Base-by-base conservation (phyloP, 805 yeast genomes). In the Saturnispora sekii region DNA sequence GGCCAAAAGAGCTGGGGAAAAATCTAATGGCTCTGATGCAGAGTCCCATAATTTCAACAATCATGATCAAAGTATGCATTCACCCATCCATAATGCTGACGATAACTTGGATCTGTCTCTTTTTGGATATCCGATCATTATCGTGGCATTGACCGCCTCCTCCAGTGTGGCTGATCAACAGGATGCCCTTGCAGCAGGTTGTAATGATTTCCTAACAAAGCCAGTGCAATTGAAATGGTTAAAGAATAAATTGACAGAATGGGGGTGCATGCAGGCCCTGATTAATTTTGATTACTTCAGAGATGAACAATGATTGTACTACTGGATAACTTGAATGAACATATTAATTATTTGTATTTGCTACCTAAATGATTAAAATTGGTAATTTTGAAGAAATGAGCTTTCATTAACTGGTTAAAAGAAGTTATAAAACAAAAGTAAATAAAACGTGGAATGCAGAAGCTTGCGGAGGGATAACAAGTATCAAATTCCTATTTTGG, bases 211-310 rank as follows among this genome's bases (percentile, higher is more conserved):
- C 65, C 66, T 93, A 53, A 93, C 97, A 9, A 93, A 93, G 54
- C 99, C 99, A 0, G 97, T 93, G 8, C 90, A 88, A 54, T 69
- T 90, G 53, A 85, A 79, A 40, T 93, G 99, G 99, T 69, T 93
- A 39, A 85, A 88, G 56, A 86, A 85, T 58, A 93, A 93, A 64
- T 84, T 93, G 43, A 83, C 88, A 0, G 97, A 90, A 63, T 93
- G 97, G 97, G 97, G 98, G 0, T 90, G 97, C 63, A 90, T 90
- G 97, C 98, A 90, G 65, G 97, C 97, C 1, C 67, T 90, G 41
- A 89, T 90, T 60, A 95, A 90, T 63, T 90, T 84, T 62, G 96
- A 93, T 60, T 90, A 94, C 33, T 93, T 97, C 94, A 78, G 75
- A 53, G 67, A 68, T 44, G 59, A 58, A 37, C 40, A 45, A 31